Percentiles rank a stretch among this genome's conserved stretches.
Conservation (phyloP, 2,329 filamentous ascomycete species). For the Exophiala viscosa region DNA sequence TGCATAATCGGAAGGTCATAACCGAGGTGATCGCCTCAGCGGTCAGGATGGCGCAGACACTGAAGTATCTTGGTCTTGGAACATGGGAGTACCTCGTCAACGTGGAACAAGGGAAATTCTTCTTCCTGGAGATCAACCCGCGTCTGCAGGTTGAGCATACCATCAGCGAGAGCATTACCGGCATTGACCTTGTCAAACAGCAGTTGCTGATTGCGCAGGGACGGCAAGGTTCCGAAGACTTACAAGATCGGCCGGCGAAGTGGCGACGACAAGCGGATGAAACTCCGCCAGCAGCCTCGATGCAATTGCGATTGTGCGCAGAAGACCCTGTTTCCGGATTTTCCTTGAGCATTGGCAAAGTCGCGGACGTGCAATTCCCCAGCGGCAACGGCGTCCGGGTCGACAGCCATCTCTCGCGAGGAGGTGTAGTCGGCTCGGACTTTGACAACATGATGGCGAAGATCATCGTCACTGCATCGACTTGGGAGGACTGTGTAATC, state of each 20-base stretch:
- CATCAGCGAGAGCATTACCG: slow-evolving; percentile 55
- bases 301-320: slow-evolving; percentile 57
- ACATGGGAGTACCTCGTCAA: slow-evolving; percentile 64
- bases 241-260: slow-evolving; percentile 32
- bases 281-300: slow-evolving; percentile 44
- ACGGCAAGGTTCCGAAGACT: slow-evolving; percentile 33
- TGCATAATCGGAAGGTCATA: slow-evolving; percentile 46
- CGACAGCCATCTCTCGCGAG: slow-evolving; percentile 52
- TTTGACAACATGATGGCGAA: slow-evolving; percentile 61
- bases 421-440: slow-evolving; percentile 49
- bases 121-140: slow-evolving; percentile 60
- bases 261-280: slow-evolving; percentile 29
- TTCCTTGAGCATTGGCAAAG: slow-evolving; percentile 58
- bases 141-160: slow-evolving; percentile 61
- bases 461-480: slow-evolving; percentile 53
- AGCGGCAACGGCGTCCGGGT: slow-evolving; percentile 56
- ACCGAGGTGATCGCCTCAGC: slow-evolving; percentile 52
- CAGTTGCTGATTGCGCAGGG: slow-evolving; percentile 56
- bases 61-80: slow-evolving; percentile 56
- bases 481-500: slow-evolving; percentile 50
- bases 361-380: slow-evolving; percentile 53
- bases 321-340: slow-evolving; percentile 54
- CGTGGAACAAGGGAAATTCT: slow-evolving; percentile 47
- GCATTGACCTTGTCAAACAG: slow-evolving; percentile 52
- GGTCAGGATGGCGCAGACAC: slow-evolving; percentile 48